A percentile compares a stretch with the other conserved stretches of the same genome.
These are phyloP conservation scores for Trichoderma erinaceum DNA, from an alignment of 495 filamentous ascomycete genomes.

Conservation along the genomic window DNA sequence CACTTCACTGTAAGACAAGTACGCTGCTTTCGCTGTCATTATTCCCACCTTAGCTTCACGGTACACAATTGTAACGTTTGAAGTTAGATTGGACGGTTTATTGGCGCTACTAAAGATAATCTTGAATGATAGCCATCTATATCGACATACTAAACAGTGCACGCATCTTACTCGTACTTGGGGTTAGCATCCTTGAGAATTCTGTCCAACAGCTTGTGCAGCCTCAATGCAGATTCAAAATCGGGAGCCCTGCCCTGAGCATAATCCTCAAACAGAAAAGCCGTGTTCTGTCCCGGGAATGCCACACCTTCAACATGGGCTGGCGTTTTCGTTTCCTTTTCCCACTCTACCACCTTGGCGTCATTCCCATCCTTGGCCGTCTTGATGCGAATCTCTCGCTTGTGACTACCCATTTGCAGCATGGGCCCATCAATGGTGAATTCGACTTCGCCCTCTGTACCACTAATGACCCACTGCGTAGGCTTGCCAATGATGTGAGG, in stretches of 20 bases:
- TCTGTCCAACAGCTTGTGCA: slow-evolving; percentile 19
- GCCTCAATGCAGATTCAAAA: slow-evolving; percentile 19
- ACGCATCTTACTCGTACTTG: too few relatives aligned
- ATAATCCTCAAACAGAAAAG: slow-evolving; percentile 33
- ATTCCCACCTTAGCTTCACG: too few relatives aligned
- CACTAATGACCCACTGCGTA: slow-evolving; percentile 40
- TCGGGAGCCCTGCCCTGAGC: slow-evolving; percentile 23
- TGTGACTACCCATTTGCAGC: slow-evolving; percentile 21
- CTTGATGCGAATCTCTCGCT: slow-evolving; percentile 20
- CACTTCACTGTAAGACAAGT: too few relatives aligned
- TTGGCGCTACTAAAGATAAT: too few relatives aligned
- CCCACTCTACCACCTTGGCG: slow-evolving; percentile 24
- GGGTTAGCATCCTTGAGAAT: slow-evolving; percentile 18
- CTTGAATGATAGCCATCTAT: background rate
- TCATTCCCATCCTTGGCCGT: slow-evolving; percentile 17
- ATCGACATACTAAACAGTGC: background rate
- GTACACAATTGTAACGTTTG: too few relatives aligned
- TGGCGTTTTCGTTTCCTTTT: slow-evolving; percentile 18
- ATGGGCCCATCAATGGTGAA: slow-evolving; percentile 23
- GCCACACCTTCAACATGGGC: slow-evolving; percentile 15
- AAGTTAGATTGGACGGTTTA: too few relatives aligned
- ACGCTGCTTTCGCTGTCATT: too few relatives aligned
- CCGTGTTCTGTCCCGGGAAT: slow-evolving; percentile 24
- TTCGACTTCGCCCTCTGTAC: slow-evolving; percentile 41
- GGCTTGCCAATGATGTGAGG: slow-evolving; percentile 23